phyloP scores from a whole-genome alignment of 1,284 basidiomycete genomes.

The Exsudoporus floridanus region DNA sequence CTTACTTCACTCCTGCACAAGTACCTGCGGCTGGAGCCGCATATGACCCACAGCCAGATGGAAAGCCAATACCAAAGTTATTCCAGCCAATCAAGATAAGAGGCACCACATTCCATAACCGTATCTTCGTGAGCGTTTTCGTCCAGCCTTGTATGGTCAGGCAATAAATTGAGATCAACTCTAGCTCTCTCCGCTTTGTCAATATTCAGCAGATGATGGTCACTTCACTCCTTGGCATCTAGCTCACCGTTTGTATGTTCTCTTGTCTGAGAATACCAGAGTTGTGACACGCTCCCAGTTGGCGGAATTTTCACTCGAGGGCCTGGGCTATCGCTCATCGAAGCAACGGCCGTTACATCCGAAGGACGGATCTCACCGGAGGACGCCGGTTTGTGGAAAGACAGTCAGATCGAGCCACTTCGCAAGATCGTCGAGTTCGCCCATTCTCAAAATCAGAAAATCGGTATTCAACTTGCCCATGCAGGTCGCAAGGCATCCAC shows the following conservation, averaged over 20 bases:
- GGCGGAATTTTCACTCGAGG: slow-evolving; percentile 50
- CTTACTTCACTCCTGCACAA: slow-evolving; percentile 59
- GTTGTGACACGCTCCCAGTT: slow-evolving; percentile 29
- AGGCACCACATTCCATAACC: slow-evolving; percentile 68
- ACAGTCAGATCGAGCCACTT: slow-evolving; percentile 68
- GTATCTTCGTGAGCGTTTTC: slow-evolving; percentile 56
- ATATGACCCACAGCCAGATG: slow-evolving; percentile 42
- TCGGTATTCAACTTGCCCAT: slow-evolving; percentile 82
- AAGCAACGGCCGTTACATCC: slow-evolving; percentile 62
- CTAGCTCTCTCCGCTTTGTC: slow-evolving; percentile 56
- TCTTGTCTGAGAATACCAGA: neutral
- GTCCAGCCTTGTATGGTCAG: neutral
- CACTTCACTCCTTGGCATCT: slow-evolving; percentile 52
- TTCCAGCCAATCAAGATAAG: slow-evolving; percentile 67
- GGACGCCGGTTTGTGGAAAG: slow-evolving; percentile 71
- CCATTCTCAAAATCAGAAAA: slow-evolving; percentile 66
- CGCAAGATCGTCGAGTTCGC: slow-evolving; percentile 74
- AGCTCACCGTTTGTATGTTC: slow-evolving; percentile 42
- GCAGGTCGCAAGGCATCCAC: slow-evolving; percentile 74
- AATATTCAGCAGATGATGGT: slow-evolving; percentile 64
- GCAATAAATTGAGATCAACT: neutral
- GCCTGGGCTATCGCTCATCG: slow-evolving; percentile 54
- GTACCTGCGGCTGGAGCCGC: slow-evolving; percentile 50
- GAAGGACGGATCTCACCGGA: slow-evolving; percentile 55
- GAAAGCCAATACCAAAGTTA: slow-evolving; percentile 50